Evolutionary conservation across 139 green algal genomes (phyloP).

Genomic region (Chlamydomonas incerta): DNA sequence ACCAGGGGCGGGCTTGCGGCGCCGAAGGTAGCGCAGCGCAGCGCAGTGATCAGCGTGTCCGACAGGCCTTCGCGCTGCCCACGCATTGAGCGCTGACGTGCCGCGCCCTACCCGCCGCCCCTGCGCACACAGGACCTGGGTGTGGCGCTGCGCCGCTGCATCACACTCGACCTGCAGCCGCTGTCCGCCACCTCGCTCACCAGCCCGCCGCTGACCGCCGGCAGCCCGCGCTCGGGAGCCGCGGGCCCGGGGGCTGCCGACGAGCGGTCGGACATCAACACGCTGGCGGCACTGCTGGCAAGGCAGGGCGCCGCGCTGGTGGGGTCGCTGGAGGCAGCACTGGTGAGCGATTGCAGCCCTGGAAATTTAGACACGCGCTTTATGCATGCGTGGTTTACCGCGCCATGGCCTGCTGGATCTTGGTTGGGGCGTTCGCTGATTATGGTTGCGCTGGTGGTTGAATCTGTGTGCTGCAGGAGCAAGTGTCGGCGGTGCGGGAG

Average conservation of each 20-base stretch:
- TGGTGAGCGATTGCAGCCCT: background rate
- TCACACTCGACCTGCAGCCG: slow-evolving; percentile 34
- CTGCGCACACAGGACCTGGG: slow-evolving; percentile 18
- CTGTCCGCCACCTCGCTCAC: slow-evolving; percentile 21
- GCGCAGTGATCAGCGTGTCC: too few relatives aligned
- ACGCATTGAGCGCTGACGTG: too few relatives aligned
- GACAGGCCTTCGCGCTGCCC: too few relatives aligned
- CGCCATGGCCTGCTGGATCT: background rate
- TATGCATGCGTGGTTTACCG: background rate
- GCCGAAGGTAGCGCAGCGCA: too few relatives aligned
- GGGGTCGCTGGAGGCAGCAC: slow-evolving; percentile 21
- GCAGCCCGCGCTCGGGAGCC: too few relatives aligned
- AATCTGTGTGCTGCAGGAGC: slow-evolving; percentile 26
- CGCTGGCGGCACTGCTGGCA: slow-evolving; percentile 25
- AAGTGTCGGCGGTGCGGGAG: background rate
- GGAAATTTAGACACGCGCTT: background rate
- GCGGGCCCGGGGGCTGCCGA: background rate
- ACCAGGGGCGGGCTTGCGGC: too few relatives aligned
- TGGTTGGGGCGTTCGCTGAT: too few relatives aligned
- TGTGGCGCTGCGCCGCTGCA: slow-evolving; percentile 24
- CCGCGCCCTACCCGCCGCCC: too few relatives aligned
- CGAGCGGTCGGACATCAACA: background rate
- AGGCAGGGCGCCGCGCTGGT: slow-evolving; percentile 25
- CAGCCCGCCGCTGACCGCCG: background rate
- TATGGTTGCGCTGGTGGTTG: too few relatives aligned